These are phyloP conservation scores for Wickerhamiella slavikovae DNA, from an alignment of 805 yeast genomes.

Conservation along the genomic window DNA sequence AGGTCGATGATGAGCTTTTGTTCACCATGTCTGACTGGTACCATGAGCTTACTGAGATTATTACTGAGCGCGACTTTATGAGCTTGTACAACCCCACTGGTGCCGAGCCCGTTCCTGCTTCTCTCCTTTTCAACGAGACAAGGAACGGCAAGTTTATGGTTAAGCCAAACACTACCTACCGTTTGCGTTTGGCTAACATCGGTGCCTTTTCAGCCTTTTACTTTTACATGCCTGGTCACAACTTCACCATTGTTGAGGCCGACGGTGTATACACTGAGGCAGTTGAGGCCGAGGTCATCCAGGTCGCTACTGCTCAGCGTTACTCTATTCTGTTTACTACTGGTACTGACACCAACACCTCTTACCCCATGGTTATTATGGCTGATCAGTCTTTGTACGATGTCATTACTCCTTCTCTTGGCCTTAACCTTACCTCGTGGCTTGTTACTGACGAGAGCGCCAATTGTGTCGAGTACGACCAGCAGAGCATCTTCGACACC, in stretches of 20 bases:
- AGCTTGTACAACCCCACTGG: slow-evolving; percentile 80
- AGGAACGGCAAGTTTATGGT: slow-evolving; percentile 35
- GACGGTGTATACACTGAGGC: slow-evolving; percentile 80
- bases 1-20: slow-evolving; percentile 61
- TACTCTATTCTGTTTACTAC: slow-evolving; percentile 64
- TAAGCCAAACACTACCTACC: slow-evolving; percentile 68
- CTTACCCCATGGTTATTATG: slow-evolving; percentile 66
- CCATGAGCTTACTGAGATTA: slow-evolving; percentile 38
- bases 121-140: slow-evolving; percentile 63
- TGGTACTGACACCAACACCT: slow-evolving; percentile 35
- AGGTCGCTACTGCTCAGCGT: slow-evolving; percentile 83
- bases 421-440: slow-evolving; percentile 55
- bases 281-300: slow-evolving; percentile 45
- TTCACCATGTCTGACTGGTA: slow-evolving; percentile 76
- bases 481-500: slow-evolving; percentile 36
- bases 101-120: slow-evolving; percentile 90
- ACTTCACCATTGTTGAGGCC: slow-evolving; percentile 67
- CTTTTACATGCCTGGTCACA: slow-evolving; percentile 74
- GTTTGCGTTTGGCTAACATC: slow-evolving; percentile 57
- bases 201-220: slow-evolving; percentile 90
- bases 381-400: slow-evolving; percentile 77
- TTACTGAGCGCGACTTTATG: slow-evolving; percentile 30
- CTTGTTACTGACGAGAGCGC: slow-evolving; percentile 20
- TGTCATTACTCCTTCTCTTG: slow-evolving; percentile 38
- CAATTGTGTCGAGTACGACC: slow-evolving; percentile 22